Evolutionary conservation across 2,329 filamentous ascomycete genomes (phyloP).

Genomic region (Epichloe amarillans): DNA sequence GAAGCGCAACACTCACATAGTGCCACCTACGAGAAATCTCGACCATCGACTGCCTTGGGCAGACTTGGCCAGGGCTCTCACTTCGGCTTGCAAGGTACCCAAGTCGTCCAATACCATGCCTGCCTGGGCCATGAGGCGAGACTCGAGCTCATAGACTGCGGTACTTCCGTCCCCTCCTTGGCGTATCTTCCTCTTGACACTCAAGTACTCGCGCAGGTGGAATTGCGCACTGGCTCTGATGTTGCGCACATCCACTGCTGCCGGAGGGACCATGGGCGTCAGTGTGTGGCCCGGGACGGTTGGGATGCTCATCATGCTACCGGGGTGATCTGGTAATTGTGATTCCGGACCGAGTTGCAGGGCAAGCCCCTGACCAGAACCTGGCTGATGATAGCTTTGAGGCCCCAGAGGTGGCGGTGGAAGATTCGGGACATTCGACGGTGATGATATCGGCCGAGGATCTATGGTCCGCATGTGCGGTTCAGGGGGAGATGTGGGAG

Average conservation of each 20-base stretch:
- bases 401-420: conserved; percentile 6
- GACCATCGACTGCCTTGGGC: conserved; percentile 39
- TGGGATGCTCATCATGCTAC: conserved; percentile 10
- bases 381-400: not conserved
- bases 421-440: conserved; percentile 8
- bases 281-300: conserved; percentile 9
- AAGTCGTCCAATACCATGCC: conserved; percentile 31
- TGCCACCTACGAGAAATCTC: conserved; percentile 36
- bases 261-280: conserved; percentile 10
- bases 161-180: conserved; percentile 14
- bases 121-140: conserved; percentile 29
- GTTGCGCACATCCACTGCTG: conserved; percentile 15
- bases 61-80: conserved; percentile 28
- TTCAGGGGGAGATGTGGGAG: conserved; percentile 3
- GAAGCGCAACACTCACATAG: conserved; percentile 29
- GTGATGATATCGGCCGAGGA: conserved; percentile 15
- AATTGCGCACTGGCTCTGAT: conserved; percentile 22
- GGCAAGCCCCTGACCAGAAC: conserved; percentile 2
- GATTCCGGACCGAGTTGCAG: conserved; percentile 10
- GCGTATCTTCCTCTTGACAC: conserved; percentile 18
- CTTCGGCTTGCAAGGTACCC: conserved; percentile 28
- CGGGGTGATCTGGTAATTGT: conserved; percentile 12
- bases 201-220: conserved; percentile 23
- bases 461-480: conserved; percentile 14
- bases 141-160: conserved; percentile 25